Evolutionary conservation across 148 eudicot genomes (phyloP).

Genomic region (Cornus controversa): DNA sequence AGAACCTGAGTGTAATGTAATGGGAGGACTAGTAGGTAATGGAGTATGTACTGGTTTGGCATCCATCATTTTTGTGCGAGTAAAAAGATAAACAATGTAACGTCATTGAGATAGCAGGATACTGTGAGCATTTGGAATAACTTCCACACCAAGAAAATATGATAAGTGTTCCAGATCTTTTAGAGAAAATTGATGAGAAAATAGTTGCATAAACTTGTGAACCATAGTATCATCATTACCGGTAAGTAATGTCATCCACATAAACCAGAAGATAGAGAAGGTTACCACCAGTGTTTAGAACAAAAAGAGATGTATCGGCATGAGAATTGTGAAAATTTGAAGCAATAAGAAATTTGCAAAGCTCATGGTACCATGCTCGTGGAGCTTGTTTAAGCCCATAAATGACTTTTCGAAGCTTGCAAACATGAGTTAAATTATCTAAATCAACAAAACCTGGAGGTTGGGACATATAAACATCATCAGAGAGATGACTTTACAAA

Average conservation of each 20-base stretch:
- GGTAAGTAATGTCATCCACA: background rate
- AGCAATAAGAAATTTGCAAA: background rate
- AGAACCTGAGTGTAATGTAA: background rate
- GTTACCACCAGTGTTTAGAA: background rate
- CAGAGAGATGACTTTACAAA: background rate
- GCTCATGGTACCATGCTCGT: constrained; percentile 6
- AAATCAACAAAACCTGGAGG: constrained; percentile 12
- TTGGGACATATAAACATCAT: constrained; percentile 12
- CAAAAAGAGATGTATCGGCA: background rate
- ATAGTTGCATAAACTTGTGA: background rate
- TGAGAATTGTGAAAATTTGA: background rate
- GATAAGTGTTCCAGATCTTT: background rate
- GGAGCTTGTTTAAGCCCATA: constrained; percentile 15
- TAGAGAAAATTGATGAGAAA: background rate
- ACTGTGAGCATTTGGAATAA: background rate
- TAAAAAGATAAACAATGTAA: background rate
- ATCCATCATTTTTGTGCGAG: background rate
- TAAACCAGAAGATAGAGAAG: background rate
- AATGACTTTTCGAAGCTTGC: background rate
- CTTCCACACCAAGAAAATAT: background rate
- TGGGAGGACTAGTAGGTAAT: no score
- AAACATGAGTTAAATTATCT: background rate
- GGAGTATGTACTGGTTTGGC: no score
- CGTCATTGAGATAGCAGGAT: background rate
- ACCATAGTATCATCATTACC: background rate